Base-by-base conservation (phyloP, 257 asterid genomes). In the Scutellaria barbata region DNA sequence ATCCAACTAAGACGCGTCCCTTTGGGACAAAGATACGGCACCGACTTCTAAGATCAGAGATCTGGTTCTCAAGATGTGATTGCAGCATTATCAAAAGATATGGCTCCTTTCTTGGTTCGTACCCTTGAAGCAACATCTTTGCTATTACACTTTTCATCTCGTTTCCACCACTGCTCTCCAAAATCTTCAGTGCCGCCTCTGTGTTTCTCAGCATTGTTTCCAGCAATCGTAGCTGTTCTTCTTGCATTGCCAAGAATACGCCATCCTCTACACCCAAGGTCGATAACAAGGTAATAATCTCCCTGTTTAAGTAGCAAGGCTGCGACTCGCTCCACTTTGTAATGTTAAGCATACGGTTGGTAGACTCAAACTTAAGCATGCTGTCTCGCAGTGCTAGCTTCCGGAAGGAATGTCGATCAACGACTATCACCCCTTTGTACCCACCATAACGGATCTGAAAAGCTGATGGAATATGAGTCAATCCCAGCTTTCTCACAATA, bases 361-460 rank as follows among this genome's bases (percentile, higher is more conserved):
- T 63, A 1, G 97, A 94, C 46, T 94, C 96, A 51, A 94, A 94
- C 79, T 94, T 94, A 54, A 66, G 91, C 99, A 94, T 91, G 77
- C 97, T 89, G 47, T 69, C 63, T 17, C 97, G 80, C 52, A 94
- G 79, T 13, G 95, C 83, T 5, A 91, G 81, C 84, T 94, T 94
- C 68, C 82, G 80, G 78, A 78, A 84, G 74, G 92, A 86, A 62
- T 72, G 69, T 8, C 83, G 86, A 74, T 91, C 85, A 33, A 89
- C 92, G 6, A 83, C 96, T 39, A 94, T 79, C 56, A 94, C 96
- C 64, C 97, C 99, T 85, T 94, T 94, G 74, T 89, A 94, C 54
- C 99, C 99, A 71, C 97, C 99, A 20, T 91, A 94, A 4, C 97
- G 85, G 56, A 91, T 91, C 81, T 94, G 99, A 82, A 94, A 94